These are phyloP conservation scores for Pseudocercospora cruenta DNA, from an alignment of 2,329 filamentous ascomycete genomes.

Conservation along the genomic window DNA sequence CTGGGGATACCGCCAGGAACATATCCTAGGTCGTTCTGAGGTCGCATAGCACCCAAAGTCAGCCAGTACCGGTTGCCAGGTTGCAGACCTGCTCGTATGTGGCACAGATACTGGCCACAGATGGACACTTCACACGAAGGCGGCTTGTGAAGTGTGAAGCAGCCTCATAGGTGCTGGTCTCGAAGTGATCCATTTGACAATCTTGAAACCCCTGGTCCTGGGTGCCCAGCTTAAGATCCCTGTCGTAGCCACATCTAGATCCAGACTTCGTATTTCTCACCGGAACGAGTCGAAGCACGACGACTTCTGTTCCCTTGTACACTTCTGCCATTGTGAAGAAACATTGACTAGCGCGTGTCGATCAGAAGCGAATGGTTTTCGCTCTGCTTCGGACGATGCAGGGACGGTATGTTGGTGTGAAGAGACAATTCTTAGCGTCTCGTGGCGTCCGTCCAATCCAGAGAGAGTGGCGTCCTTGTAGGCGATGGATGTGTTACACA, in stretches of 20 bases:
- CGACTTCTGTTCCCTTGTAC: not conserved
- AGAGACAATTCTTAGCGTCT: not conserved
- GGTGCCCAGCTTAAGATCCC: not conserved
- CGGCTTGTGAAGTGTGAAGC: too few species aligned
- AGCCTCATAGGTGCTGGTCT: too few species aligned
- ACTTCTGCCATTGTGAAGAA: not conserved
- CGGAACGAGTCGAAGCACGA: not conserved
- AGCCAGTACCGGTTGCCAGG: too few species aligned
- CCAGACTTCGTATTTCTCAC: slow-evolving; percentile 6
- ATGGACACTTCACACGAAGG: too few species aligned
- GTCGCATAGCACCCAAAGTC: too few species aligned
- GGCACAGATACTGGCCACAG: too few species aligned
- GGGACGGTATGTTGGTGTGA: not conserved
- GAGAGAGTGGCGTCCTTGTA: not conserved
- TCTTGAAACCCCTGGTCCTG: not conserved
- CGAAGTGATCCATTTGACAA: not conserved
- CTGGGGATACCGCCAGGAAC: too few species aligned
- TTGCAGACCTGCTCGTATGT: too few species aligned
- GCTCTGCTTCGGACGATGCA: not conserved
- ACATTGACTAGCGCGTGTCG: not conserved
- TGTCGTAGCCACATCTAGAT: not conserved
- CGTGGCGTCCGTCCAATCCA: not conserved
- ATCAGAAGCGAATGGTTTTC: not conserved
- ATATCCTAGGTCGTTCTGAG: too few species aligned
- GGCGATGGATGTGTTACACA: not conserved